phyloP scores from a whole-genome alignment of 1,139 yeast species.

The Blastobotrys capitulatus region DNA sequence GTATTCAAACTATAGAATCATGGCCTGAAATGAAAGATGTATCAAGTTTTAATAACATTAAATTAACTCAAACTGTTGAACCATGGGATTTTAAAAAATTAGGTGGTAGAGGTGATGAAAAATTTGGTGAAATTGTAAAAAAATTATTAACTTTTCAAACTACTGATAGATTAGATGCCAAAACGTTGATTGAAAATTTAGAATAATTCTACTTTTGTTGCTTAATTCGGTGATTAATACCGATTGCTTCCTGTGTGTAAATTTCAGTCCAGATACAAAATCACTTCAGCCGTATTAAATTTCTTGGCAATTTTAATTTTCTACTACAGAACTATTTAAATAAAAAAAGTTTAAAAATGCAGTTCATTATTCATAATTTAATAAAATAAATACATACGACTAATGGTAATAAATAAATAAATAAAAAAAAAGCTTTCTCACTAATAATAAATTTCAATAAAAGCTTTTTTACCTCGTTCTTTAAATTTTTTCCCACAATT shows the following conservation, averaged over 20 bases:
- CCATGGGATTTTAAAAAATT: background rate
- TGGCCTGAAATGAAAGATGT: constrained; percentile 46
- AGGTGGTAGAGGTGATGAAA: background rate
- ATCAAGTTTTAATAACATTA: constrained; percentile 38
- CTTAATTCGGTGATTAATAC: too few relatives aligned
- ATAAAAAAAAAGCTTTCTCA: background rate
- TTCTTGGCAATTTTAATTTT: background rate
- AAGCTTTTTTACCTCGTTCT: constrained; percentile 11
- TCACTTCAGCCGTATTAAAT: background rate
- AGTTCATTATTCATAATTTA: background rate
- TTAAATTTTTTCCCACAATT: constrained; percentile 22
- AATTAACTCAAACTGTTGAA: constrained; percentile 26
- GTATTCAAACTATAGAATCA: constrained; percentile 52
- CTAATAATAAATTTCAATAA: constrained; percentile 24
- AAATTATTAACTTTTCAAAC: background rate
- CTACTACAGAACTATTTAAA: too few relatives aligned
- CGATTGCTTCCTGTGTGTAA: too few relatives aligned
- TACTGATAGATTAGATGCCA: background rate
- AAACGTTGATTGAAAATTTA: too few relatives aligned
- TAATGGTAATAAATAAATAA: background rate
- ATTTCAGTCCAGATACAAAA: background rate
- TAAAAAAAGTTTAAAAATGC: background rate
- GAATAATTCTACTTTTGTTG: too few relatives aligned
- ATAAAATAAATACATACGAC: background rate
- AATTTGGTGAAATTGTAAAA: background rate